phyloP scores from a whole-genome alignment of 441 rosid species.

The Jatropha podagrica region DNA sequence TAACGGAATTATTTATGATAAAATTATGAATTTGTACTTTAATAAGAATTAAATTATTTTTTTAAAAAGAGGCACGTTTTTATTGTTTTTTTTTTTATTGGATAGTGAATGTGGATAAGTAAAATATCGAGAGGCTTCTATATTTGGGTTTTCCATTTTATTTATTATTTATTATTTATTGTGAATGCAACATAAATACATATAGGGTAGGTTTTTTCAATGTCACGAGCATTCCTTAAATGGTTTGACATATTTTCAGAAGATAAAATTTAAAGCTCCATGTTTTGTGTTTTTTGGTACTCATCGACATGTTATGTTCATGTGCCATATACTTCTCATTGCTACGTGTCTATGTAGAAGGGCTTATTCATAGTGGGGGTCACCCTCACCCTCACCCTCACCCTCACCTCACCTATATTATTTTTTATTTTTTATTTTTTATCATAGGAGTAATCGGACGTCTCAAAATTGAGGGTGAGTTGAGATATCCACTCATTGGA shows the following conservation, averaged over 20 bases:
- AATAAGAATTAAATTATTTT: no score
- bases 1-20: no score
- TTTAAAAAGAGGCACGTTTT: conserved; percentile 6
- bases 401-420: no score
- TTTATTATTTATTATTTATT: no score
- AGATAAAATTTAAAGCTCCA: conserved; percentile 9
- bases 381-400: no score
- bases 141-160: not conserved
- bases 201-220: not conserved
- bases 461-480: no score
- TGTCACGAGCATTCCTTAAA: conserved; percentile 14
- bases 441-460: no score
- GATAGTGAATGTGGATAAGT: not conserved
- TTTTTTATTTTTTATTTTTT: no score
- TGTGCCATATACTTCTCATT: not conserved
- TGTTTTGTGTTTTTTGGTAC: not conserved
- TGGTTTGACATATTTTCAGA: conserved; percentile 5
- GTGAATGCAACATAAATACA: no score
- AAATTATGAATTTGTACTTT: no score
- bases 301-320: not conserved
- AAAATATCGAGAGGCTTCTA: not conserved
- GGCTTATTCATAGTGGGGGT: no score
- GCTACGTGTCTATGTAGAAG: not conserved
- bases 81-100: not conserved
- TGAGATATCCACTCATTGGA: no score